Conservation (phyloP, 768 basidiomycete genomes). For the Lactifluus hygrophoroides region DNA sequence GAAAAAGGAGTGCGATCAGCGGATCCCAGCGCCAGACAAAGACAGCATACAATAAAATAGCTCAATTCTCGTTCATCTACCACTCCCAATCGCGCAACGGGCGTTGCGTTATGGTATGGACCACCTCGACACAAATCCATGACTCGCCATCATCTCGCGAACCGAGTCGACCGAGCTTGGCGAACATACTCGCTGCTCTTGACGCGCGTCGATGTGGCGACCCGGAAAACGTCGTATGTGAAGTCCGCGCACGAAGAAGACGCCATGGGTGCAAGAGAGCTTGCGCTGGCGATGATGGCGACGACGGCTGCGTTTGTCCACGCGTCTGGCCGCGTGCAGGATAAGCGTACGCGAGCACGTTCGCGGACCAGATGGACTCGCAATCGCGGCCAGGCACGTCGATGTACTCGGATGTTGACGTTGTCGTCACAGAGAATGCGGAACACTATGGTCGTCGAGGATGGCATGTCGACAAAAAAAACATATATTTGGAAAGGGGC, state of each 20-base stretch:
- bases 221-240: slow-evolving; percentile 5
- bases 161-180: slow-evolving; percentile 16
- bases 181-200: slow-evolving; percentile 22
- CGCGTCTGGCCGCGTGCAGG: slow-evolving; percentile 1
- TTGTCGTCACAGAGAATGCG: slow-evolving; percentile 30
- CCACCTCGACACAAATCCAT: slow-evolving; percentile 28
- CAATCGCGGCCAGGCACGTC: slow-evolving; percentile 23
- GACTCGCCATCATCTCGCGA: slow-evolving; percentile 21
- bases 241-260: slow-evolving; percentile 10
- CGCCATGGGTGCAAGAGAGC: slow-evolving; percentile 18
- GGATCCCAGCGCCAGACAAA: slow-evolving; percentile 2
- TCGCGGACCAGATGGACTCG: slow-evolving; percentile 13
- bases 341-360: slow-evolving; percentile 16
- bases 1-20: slow-evolving; percentile 1
- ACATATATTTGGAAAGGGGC: background rate
- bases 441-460: slow-evolving; percentile 22
- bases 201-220: slow-evolving; percentile 20
- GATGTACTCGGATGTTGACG: slow-evolving; percentile 30
- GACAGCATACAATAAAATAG: background rate
- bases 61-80: background rate
- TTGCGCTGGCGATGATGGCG: slow-evolving; percentile 22
- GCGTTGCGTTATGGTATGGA: slow-evolving; percentile 25
- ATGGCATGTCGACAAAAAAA: background rate
- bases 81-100: slow-evolving; percentile 18
- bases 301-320: slow-evolving; percentile 5